phyloP scores from a whole-genome alignment of 352 stramenopile species.

The Pythium brassicae region DNA sequence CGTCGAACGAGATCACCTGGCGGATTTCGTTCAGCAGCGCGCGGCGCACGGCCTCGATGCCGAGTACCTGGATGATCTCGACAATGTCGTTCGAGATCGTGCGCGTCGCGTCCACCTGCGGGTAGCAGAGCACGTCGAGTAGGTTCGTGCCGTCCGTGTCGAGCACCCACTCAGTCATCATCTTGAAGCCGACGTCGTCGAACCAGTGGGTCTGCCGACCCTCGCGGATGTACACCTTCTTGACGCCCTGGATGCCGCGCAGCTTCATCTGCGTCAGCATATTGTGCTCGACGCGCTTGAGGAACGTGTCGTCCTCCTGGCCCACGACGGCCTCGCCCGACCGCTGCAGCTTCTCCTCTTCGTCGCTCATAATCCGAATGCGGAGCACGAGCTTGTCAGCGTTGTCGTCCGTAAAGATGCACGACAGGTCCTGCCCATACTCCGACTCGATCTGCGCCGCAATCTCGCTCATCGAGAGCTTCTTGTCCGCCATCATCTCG shows the following conservation, averaged over 20 bases:
- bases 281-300: constrained; percentile 98
- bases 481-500: constrained; percentile 97
- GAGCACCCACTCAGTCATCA: constrained; percentile 97
- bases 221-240: constrained; percentile 98
- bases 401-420: constrained; percentile 98
- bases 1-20: constrained; percentile 99
- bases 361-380: constrained; percentile 96
- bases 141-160: constrained; percentile 99
- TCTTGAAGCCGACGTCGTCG: constrained; percentile 93
- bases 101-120: constrained; percentile 94
- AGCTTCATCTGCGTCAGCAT: constrained; percentile 97
- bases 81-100: constrained; percentile 99
- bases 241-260: constrained; percentile 95
- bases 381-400: constrained; percentile 96
- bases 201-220: constrained; percentile 94
- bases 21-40: constrained; percentile 95
- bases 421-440: constrained; percentile 94
- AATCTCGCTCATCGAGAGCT: constrained; percentile 97
- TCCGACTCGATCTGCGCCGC: constrained; percentile 93
- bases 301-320: constrained; percentile 93
- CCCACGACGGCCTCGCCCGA: constrained; percentile 80
- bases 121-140: constrained; percentile 95
- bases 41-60: constrained; percentile 88
- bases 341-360: constrained; percentile 84
- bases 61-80: constrained; percentile 97